Conservation (phyloP, 768 basidiomycete species). For the Russula abietina region DNA sequence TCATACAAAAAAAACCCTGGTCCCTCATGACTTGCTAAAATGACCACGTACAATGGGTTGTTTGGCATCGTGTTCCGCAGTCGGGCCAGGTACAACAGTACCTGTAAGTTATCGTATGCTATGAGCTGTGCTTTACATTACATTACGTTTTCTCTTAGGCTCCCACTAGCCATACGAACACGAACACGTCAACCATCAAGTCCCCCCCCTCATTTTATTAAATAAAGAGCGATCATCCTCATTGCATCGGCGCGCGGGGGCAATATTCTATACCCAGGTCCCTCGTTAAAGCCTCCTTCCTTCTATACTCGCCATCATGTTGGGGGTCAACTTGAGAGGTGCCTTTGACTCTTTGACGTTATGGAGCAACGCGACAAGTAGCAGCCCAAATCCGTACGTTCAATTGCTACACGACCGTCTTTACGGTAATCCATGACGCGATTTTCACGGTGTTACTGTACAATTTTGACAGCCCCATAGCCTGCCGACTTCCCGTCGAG, state of each 20-base stretch:
- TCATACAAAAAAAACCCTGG: too few relatives aligned
- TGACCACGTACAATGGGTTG: not conserved
- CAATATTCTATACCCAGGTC: not conserved
- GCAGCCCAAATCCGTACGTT: not conserved
- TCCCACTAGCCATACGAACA: not conserved
- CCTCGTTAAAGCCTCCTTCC: not conserved
- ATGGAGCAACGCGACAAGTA: not conserved
- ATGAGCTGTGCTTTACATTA: too few relatives aligned
- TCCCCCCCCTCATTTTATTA: not conserved
- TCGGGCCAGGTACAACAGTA: too few relatives aligned
- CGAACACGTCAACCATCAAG: conserved; percentile 15
- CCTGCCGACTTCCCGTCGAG: conserved; percentile 8
- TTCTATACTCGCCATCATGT: not conserved
- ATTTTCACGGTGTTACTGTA: not conserved
- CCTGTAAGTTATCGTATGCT: too few relatives aligned
- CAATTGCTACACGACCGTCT: not conserved
- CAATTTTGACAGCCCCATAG: not conserved
- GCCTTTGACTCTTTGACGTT: not conserved
- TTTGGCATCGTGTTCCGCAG: too few relatives aligned
- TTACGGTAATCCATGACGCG: not conserved
- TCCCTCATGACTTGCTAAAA: not conserved
- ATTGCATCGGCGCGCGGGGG: not conserved
- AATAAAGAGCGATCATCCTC: not conserved
- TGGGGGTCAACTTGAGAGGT: not conserved
- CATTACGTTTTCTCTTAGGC: not conserved